Evolutionary conservation across 2,329 filamentous ascomycete species (phyloP).

Genomic region (Zarea fungicola): DNA sequence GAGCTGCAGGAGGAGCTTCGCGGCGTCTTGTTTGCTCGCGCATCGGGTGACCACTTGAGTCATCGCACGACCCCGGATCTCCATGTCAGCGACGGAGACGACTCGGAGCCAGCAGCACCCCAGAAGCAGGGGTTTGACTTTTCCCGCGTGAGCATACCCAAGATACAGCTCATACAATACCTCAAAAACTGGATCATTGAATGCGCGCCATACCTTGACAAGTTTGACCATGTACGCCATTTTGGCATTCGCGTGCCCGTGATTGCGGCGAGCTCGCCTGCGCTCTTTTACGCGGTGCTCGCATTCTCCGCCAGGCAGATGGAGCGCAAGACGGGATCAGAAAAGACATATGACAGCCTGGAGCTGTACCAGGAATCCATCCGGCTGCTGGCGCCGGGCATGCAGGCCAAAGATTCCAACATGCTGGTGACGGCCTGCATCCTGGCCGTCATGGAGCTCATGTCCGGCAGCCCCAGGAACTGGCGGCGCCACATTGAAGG

Average conservation of each 20-base stretch:
- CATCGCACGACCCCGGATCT: constrained; percentile 24
- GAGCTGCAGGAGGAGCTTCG: constrained; percentile 41
- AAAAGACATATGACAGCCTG: constrained; percentile 43
- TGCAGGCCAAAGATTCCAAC: constrained; percentile 38
- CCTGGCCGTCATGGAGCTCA: constrained; percentile 43
- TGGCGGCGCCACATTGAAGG: constrained; percentile 54
- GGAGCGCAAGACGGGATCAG: constrained; percentile 43
- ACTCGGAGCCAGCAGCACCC: constrained; percentile 12
- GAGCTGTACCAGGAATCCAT: constrained; percentile 50
- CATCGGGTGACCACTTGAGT: constrained; percentile 22
- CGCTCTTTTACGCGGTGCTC: constrained; percentile 45
- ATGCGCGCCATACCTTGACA: constrained; percentile 46
- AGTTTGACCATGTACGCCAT: constrained; percentile 47
- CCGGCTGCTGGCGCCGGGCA: constrained; percentile 33
- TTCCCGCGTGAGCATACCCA: constrained; percentile 23
- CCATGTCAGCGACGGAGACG: neutral
- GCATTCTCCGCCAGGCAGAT: constrained; percentile 49
- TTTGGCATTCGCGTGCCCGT: constrained; percentile 48
- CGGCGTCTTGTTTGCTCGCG: constrained; percentile 33
- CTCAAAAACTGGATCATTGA: constrained; percentile 47
- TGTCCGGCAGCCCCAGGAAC: constrained; percentile 42
- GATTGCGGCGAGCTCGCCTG: constrained; percentile 39
- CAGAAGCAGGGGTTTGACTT: constrained; percentile 22
- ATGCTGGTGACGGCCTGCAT: constrained; percentile 43
- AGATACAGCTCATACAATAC: constrained; percentile 25